Evolutionary conservation across 106 monocot genomes (phyloP).

Genomic region (Phalaenopsis equestris): DNA sequence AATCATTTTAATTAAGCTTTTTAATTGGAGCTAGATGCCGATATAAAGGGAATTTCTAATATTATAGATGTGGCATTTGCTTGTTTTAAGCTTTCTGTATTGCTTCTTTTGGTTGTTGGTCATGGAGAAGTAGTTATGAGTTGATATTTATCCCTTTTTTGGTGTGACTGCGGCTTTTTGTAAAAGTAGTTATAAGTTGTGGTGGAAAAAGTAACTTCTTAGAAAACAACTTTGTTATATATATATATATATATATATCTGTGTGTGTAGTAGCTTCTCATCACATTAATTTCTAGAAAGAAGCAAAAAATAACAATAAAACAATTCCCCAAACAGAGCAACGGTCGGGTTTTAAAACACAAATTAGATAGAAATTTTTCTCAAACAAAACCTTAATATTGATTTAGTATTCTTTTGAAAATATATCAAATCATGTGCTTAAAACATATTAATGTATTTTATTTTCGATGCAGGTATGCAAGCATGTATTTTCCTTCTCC

Average conservation of each 20-base stretch:
- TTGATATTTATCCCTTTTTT: not conserved
- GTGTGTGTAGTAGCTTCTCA: too few species aligned
- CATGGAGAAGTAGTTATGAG: not conserved
- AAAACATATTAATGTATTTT: not conserved
- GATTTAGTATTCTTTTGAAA: not conserved
- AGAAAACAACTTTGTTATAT: too few species aligned
- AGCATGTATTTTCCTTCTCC: conserved; percentile 95
- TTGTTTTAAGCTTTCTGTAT: not conserved
- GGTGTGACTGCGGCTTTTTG: too few species aligned
- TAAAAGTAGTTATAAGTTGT: too few species aligned
- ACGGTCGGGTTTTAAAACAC: too few species aligned
- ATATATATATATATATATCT: too few species aligned
- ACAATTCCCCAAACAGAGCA: too few species aligned
- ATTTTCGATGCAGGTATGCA: conserved; percentile 67
- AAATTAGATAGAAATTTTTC: too few species aligned
- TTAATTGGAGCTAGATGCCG: not conserved
- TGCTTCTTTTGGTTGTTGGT: not conserved
- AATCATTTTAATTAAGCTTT: not conserved
- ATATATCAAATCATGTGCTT: not conserved
- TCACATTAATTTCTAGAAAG: too few species aligned
- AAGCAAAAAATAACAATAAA: too few species aligned
- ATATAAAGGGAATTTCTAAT: not conserved
- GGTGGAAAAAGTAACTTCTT: too few species aligned
- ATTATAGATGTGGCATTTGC: not conserved
- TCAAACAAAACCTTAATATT: too few species aligned